phyloP scores from a whole-genome alignment of 2,329 filamentous ascomycete genomes.

The Passalora sequoiae region DNA sequence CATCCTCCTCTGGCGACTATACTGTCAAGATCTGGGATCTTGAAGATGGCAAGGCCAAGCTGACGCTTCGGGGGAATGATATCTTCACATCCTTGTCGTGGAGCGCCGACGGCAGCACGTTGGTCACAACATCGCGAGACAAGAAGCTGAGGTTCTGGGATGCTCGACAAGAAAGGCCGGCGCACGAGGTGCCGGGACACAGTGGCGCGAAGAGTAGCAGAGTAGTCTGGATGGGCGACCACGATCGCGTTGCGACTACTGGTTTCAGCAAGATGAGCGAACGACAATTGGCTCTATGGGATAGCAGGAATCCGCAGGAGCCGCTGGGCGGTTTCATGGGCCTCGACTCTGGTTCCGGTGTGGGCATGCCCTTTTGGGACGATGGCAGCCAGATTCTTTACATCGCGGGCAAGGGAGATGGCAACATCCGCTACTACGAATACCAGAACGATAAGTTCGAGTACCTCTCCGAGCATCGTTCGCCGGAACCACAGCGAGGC shows the following conservation, averaged over 20 bases:
- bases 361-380: constrained; percentile 99
- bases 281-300: constrained; percentile 91
- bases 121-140: constrained; percentile 92
- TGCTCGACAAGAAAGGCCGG: constrained; percentile 83
- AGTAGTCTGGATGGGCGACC: constrained; percentile 94
- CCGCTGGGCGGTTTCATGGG: constrained; percentile 87
- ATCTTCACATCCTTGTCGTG: constrained; percentile 94
- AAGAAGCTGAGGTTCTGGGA: constrained; percentile 99
- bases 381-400: constrained; percentile 93
- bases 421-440: constrained; percentile 98
- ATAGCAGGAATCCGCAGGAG: constrained; percentile 70
- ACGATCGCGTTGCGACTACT: constrained; percentile 91
- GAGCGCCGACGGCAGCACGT: constrained; percentile 79
- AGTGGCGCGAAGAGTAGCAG: constrained; percentile 95
- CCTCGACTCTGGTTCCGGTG: constrained; percentile 91
- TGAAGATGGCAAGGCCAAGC: constrained; percentile 65
- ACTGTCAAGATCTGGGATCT: constrained; percentile 96
- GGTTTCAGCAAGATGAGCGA: constrained; percentile 99
- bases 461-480: constrained; percentile 95
- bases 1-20: constrained; percentile 90
- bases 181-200: constrained; percentile 79
- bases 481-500: constrained; percentile 87
- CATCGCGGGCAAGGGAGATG: constrained; percentile 94
- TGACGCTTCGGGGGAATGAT: constrained; percentile 78
- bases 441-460: constrained; percentile 99